Evolutionary conservation across 106 monocot species (phyloP).

Genomic region (Platanthera guangdongensis): DNA sequence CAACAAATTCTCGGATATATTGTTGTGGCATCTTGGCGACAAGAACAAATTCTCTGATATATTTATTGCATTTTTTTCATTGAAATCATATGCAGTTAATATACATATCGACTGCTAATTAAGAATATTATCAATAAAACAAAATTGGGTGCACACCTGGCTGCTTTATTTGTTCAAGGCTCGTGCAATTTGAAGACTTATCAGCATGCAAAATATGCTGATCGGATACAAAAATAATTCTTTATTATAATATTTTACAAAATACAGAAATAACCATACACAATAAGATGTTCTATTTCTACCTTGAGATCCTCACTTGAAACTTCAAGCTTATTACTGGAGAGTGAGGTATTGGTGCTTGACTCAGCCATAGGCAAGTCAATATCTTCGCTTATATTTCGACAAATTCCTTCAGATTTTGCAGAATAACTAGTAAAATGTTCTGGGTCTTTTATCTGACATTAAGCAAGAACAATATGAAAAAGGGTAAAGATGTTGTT

Average conservation of each 20-base stretch:
- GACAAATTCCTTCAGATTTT: constrained; percentile 5
- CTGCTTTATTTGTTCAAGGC: constrained; percentile 14
- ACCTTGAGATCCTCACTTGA: neutral
- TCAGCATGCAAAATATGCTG: constrained; percentile 9
- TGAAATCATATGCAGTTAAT: neutral
- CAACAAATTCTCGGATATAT: too few species aligned
- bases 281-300: neutral
- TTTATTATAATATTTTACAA: neutral
- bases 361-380: neutral
- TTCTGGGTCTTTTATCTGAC: neutral
- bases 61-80: neutral
- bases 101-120: neutral
- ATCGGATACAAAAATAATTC: constrained; percentile 2
- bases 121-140: constrained; percentile 7
- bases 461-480: neutral
- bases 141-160: constrained; percentile 14
- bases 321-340: too few species aligned
- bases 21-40: neutral
- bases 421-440: neutral
- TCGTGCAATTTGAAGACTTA: neutral
- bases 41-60: neutral
- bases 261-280: neutral
- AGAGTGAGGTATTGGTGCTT: neutral
- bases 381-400: neutral
- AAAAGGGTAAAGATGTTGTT: neutral